Evolutionary conservation across 1,284 basidiomycete species (phyloP).

Genomic region (Phylloboletellus chloephorus): DNA sequence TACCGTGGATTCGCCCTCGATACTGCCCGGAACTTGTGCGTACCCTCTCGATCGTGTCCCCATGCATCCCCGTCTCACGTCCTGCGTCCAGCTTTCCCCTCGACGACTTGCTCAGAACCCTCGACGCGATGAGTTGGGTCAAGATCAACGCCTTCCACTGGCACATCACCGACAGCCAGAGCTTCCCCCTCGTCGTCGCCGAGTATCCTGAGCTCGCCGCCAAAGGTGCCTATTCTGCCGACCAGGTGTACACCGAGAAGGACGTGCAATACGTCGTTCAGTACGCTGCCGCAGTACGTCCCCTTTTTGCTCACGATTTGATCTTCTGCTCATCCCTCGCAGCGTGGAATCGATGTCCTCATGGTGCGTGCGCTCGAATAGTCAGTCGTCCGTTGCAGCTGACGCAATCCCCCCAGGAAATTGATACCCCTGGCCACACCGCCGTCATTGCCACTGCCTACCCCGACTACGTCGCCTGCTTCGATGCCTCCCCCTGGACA

Average conservation of each 20-base stretch:
- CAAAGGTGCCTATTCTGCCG: conserved; percentile 58
- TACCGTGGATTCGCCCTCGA: conserved; percentile 83
- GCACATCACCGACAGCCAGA: conserved; percentile 66
- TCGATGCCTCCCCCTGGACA: conserved; percentile 48
- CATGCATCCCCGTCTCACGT: not conserved
- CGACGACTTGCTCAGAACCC: conserved; percentile 60
- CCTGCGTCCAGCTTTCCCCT: conserved; percentile 52
- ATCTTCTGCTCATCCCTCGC: not conserved
- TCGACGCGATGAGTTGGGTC: conserved; percentile 84
- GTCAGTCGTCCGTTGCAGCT: not conserved
- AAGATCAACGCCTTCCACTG: conserved; percentile 72
- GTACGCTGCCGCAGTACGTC: conserved; percentile 57
- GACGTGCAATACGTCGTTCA: conserved; percentile 54
- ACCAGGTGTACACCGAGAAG: conserved; percentile 48
- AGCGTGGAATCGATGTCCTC: conserved; percentile 30
- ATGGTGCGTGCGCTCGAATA: conserved; percentile 19
- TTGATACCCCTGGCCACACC: conserved; percentile 73
- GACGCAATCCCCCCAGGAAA: conserved; percentile 41
- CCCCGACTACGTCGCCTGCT: conserved; percentile 66
- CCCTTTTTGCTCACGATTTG: not conserved
- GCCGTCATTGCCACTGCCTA: conserved; percentile 52
- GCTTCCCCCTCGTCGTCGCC: conserved; percentile 61
- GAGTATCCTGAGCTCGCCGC: conserved; percentile 51
- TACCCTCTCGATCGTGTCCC: conserved; percentile 1
- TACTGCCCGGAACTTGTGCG: conserved; percentile 61